Conservation (phyloP, 495 filamentous ascomycete genomes). For the Chaetomium fimeti region DNA sequence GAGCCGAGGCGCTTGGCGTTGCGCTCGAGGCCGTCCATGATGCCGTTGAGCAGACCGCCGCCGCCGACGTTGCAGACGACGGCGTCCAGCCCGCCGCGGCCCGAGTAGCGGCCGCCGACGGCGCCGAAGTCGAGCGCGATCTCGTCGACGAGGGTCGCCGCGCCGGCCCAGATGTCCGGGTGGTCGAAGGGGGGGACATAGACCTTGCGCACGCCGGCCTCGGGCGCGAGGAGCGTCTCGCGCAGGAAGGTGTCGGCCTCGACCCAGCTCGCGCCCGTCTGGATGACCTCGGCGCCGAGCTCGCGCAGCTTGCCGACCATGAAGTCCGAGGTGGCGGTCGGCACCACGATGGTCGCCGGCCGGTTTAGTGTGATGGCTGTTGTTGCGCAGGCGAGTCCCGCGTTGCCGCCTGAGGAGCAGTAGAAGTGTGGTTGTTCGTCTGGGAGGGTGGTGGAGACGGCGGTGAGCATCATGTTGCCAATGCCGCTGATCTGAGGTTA, state of each 20-base stretch:
- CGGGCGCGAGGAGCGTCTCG: constrained; percentile 51
- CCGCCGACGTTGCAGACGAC: constrained; percentile 86
- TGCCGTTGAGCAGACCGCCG: constrained; percentile 78
- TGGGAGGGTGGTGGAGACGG: constrained; percentile 34
- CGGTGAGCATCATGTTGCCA: constrained; percentile 69
- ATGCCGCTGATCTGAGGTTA: constrained; percentile 53
- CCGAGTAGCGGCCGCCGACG: constrained; percentile 29
- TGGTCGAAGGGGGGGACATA: constrained; percentile 94
- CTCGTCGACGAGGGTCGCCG: constrained; percentile 72
- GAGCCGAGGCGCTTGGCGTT: constrained; percentile 35
- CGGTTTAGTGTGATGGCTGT: constrained; percentile 66
- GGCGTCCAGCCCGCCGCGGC: constrained; percentile 51
- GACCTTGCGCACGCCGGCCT: constrained; percentile 52
- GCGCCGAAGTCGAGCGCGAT: constrained; percentile 43
- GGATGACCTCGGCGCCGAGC: constrained; percentile 68
- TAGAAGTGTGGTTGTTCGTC: constrained; percentile 68
- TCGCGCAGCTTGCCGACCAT: constrained; percentile 75
- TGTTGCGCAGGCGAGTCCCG: constrained; percentile 84
- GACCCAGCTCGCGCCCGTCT: constrained; percentile 67
- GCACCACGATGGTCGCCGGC: constrained; percentile 75
- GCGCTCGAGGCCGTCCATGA: constrained; percentile 68
- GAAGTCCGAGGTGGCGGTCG: constrained; percentile 60
- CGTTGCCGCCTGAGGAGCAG: constrained; percentile 85
- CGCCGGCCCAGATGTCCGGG: constrained; percentile 78
- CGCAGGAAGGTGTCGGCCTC: constrained; percentile 76